Evolutionary conservation across 306 rosid genomes (phyloP).

Genomic region (Lathyrus oleraceus): DNA sequence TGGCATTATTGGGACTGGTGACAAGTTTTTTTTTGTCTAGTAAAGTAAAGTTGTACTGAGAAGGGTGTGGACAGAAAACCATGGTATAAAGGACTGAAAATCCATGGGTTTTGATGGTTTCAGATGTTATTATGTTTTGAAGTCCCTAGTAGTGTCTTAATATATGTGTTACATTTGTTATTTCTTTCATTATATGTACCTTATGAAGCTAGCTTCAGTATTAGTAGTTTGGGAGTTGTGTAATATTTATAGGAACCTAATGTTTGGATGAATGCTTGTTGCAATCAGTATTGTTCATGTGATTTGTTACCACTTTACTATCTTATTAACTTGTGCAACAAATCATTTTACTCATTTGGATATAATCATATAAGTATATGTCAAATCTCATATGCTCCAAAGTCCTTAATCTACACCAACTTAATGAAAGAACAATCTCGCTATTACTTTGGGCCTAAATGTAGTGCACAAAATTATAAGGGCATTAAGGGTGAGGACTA

Average conservation of each 20-base stretch:
- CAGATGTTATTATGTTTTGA: slow-evolving; percentile 43
- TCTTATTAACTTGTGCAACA: not conserved
- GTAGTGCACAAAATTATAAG: not conserved
- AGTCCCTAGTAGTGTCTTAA: slow-evolving; percentile 29
- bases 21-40: slow-evolving; percentile 25
- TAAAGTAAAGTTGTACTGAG: slow-evolving; percentile 15
- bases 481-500: too few species aligned
- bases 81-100: slow-evolving; percentile 35
- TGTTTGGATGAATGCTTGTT: slow-evolving; percentile 45
- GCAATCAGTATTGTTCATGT: slow-evolving; percentile 23
- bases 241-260: slow-evolving; percentile 43
- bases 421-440: too few species aligned
- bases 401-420: not conserved
- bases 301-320: slow-evolving; percentile 14
- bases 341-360: not conserved
- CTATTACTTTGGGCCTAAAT: not conserved
- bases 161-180: slow-evolving; percentile 41
- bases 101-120: slow-evolving; percentile 42
- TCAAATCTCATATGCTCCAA: not conserved
- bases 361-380: too few species aligned
- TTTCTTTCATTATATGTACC: slow-evolving; percentile 34
- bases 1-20: slow-evolving; percentile 11
- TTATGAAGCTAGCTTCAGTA: slow-evolving; percentile 43
- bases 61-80: slow-evolving; percentile 28
- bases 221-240: slow-evolving; percentile 53